Percentiles rank a stretch among this genome's conserved stretches.
These are phyloP conservation scores for Backusella morwellensis DNA, from an alignment of 192 early-diverging fungal species.

Conservation along the genomic window DNA sequence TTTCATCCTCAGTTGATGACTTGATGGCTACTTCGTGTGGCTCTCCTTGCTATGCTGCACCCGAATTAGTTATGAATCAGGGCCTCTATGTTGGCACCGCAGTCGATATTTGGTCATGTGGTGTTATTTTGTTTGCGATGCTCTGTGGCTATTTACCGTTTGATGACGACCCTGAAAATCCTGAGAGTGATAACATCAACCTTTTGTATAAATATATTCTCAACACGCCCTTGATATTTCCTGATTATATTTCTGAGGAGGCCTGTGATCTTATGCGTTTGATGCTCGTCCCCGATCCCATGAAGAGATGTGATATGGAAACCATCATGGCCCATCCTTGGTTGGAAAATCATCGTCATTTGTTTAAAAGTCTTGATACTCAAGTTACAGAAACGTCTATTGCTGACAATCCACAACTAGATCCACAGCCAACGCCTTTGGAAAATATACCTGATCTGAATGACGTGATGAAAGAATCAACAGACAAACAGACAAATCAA, in stretches of 20 bases:
- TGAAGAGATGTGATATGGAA: slow-evolving; percentile 67
- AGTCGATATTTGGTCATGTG: slow-evolving; percentile 98
- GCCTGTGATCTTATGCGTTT: slow-evolving; percentile 79
- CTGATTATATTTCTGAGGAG: slow-evolving; percentile 73
- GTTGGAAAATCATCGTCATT: slow-evolving; percentile 12
- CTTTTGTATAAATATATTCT: slow-evolving; percentile 84
- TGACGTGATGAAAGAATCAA: not conserved
- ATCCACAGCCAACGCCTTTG: not conserved
- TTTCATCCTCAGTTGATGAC: slow-evolving; percentile 66
- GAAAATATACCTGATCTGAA: not conserved
- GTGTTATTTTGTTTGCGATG: slow-evolving; percentile 98
- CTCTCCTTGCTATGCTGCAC: slow-evolving; percentile 98
- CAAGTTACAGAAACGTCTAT: not conserved
- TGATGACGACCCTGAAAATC: slow-evolving; percentile 88
- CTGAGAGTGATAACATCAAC: slow-evolving; percentile 88
- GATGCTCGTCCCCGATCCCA: slow-evolving; percentile 93
- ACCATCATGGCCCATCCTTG: slow-evolving; percentile 74
- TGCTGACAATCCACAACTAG: not conserved
- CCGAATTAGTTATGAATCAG: slow-evolving; percentile 95
- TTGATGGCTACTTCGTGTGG: slow-evolving; percentile 95
- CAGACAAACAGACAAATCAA: not conserved
- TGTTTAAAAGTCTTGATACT: slow-evolving; percentile 18
- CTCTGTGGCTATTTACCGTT: slow-evolving; percentile 86
- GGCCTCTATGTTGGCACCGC: slow-evolving; percentile 93
- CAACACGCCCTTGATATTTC: slow-evolving; percentile 81